Conservation (phyloP, 2,329 filamentous ascomycete species). For the Xylariaceae sp. region DNA sequence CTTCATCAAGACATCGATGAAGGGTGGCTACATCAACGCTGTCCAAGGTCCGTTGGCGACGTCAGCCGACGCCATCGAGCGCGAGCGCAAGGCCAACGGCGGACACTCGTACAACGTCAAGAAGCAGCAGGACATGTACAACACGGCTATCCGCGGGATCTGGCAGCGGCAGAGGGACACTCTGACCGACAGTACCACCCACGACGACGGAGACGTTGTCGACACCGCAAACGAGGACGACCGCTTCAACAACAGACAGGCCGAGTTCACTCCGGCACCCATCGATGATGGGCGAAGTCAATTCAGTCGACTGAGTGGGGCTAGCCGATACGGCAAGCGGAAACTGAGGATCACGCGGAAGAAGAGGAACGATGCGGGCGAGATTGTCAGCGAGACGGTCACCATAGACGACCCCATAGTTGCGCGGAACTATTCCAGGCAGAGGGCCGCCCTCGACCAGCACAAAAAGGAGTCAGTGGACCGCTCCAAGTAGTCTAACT, state of each 20-base stretch:
- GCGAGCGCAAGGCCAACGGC: conserved; percentile 82
- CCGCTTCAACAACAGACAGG: conserved; percentile 68
- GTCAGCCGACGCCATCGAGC: conserved; percentile 79
- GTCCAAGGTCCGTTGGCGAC: conserved; percentile 63
- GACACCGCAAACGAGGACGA: conserved; percentile 60
- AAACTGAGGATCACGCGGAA: conserved; percentile 69
- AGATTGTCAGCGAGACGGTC: conserved; percentile 55
- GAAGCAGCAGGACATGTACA: conserved; percentile 86
- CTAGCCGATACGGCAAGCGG: conserved; percentile 65
- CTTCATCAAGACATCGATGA: conserved; percentile 98
- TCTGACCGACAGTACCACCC: conserved; percentile 67
- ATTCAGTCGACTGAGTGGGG: conserved; percentile 66
- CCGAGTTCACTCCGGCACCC: conserved; percentile 60
- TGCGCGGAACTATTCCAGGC: conserved; percentile 82
- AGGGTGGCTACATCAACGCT: conserved; percentile 86
- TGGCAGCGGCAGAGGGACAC: conserved; percentile 85
- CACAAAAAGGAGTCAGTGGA: conserved; percentile 67
- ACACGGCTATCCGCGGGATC: conserved; percentile 84
- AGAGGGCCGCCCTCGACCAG: conserved; percentile 66
- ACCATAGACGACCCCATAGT: conserved; percentile 76
- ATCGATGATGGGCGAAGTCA: conserved; percentile 78
- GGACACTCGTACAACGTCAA: conserved; percentile 98
- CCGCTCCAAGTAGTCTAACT: too few species aligned
- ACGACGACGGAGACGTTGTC: conserved; percentile 57
- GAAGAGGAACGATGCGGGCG: conserved; percentile 53